Evolutionary conservation across 441 rosid genomes (phyloP).

Genomic region (Populus tomentosa): DNA sequence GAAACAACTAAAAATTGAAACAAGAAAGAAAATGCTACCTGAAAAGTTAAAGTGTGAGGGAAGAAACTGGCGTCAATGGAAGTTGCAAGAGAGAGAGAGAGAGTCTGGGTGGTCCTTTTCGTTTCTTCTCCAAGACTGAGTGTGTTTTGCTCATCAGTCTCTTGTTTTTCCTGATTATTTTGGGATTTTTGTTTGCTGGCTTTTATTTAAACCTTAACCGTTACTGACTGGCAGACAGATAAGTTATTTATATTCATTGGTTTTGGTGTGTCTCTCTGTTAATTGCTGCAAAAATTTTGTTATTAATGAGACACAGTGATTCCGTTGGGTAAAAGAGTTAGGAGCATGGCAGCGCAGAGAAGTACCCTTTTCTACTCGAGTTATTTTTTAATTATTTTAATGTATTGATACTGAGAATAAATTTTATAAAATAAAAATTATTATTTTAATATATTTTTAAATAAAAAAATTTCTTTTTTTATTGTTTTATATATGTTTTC

Average conservation of each 20-base stretch:
- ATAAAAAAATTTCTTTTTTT: too few relatives aligned
- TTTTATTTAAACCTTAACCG: background rate
- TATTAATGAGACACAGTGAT: background rate
- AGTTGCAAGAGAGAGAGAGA: slow-evolving; percentile 2
- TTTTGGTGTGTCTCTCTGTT: background rate
- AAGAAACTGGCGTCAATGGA: slow-evolving; percentile 8
- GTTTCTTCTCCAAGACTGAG: background rate
- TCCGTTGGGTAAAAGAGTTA: background rate
- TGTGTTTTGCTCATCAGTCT: background rate
- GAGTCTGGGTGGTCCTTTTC: slow-evolving; percentile 25
- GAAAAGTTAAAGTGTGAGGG: background rate
- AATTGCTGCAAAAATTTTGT: background rate
- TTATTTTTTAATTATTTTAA: too few relatives aligned
- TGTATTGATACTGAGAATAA: too few relatives aligned
- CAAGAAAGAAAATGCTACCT: background rate
- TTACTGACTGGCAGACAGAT: background rate
- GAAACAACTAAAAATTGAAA: background rate
- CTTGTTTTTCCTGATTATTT: background rate
- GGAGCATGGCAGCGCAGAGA: background rate
- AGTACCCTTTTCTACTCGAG: background rate
- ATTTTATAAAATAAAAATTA: too few relatives aligned
- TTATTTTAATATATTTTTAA: too few relatives aligned
- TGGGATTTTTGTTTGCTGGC: background rate
- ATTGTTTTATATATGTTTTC: too few relatives aligned
- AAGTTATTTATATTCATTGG: background rate